Conservation (phyloP, 345 rosid genomes). For the Citropsis articulata region DNA sequence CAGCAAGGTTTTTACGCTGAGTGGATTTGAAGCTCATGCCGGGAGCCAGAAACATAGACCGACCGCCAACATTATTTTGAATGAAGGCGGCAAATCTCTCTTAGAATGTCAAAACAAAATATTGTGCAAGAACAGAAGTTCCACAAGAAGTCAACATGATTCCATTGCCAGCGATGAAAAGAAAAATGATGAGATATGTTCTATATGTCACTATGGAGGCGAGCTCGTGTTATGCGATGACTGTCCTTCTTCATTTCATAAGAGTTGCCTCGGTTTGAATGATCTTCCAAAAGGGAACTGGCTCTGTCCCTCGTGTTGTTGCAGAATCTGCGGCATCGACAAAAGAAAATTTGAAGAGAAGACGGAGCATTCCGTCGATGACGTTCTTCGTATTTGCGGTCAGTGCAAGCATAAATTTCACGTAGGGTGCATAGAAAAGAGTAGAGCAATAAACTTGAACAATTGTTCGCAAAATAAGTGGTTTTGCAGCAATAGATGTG, state of each 20-base stretch:
- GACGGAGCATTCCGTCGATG: neutral
- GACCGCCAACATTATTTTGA: constrained; percentile 33
- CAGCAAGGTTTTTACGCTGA: constrained; percentile 19
- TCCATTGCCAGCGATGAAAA: constrained; percentile 2
- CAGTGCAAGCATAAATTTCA: constrained; percentile 65
- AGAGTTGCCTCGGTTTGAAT: constrained; percentile 45
- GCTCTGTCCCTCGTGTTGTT: constrained; percentile 81
- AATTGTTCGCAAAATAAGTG: constrained; percentile 18
- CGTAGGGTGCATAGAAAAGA: constrained; percentile 28
- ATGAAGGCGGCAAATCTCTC: constrained; percentile 35
- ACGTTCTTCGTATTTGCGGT: constrained; percentile 35
- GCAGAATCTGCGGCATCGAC: constrained; percentile 48
- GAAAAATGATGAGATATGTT: constrained; percentile 28
- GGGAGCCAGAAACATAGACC: constrained; percentile 18
- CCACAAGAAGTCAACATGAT: neutral
- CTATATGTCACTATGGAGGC: constrained; percentile 49
- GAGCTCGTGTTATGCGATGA: constrained; percentile 52
- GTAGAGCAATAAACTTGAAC: constrained; percentile 6
- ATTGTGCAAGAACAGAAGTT: constrained; percentile 5
- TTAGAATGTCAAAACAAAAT: constrained; percentile 42
- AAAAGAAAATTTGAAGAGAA: constrained; percentile 23
- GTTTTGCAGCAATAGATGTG: constrained; percentile 62
- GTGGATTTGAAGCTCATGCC: constrained; percentile 24
- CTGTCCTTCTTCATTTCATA: constrained; percentile 55
- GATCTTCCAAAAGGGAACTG: constrained; percentile 61